phyloP scores from a whole-genome alignment of 2,329 filamentous ascomycete species.

The Corinectria fuckeliana region DNA sequence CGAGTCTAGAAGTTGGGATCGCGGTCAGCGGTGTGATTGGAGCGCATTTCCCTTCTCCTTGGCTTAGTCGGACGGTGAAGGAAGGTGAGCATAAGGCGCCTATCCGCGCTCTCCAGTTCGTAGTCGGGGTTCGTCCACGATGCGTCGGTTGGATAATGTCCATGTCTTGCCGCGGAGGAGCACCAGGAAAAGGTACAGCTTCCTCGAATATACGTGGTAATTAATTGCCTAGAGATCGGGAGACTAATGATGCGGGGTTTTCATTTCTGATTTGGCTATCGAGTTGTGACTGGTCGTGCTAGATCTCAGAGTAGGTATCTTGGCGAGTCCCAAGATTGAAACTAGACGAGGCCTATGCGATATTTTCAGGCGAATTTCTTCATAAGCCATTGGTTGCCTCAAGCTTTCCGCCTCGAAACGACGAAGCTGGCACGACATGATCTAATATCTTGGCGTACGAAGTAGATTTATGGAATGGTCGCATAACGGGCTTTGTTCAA shows the following conservation, averaged over 20 bases:
- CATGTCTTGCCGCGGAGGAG: not conserved
- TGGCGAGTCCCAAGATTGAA: not conserved
- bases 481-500: not conserved
- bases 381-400: not conserved
- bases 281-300: not conserved
- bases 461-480: not conserved
- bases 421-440: not conserved
- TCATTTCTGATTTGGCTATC: not conserved
- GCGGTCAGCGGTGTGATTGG: constrained; percentile 12
- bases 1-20: constrained; percentile 12
- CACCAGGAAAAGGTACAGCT: not conserved
- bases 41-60: constrained; percentile 8
- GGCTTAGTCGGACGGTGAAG: not conserved
- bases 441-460: not conserved
- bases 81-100: not conserved
- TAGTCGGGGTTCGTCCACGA: not conserved
- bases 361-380: not conserved
- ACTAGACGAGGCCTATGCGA: not conserved
- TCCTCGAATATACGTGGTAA: not conserved
- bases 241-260: not conserved
- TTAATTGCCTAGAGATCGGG: not conserved
- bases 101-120: not conserved
- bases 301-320: not conserved
- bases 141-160: not conserved
- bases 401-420: not conserved